phyloP scores from a whole-genome alignment of 1,284 basidiomycete genomes.

The Puccinia hordei region DNA sequence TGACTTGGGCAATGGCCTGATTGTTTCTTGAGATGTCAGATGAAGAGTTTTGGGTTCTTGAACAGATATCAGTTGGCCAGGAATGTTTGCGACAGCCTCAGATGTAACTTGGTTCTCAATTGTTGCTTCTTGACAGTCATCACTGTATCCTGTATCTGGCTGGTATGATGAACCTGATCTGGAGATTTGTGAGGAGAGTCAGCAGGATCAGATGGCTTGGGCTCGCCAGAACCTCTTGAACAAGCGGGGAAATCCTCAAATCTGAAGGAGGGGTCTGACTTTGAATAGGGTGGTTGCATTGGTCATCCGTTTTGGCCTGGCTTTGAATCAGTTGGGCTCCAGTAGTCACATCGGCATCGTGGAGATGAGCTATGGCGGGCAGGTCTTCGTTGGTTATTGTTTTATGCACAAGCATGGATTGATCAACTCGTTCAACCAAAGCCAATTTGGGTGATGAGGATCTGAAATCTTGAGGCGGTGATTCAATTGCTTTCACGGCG shows the following conservation, averaged over 20 bases:
- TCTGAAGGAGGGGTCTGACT: background rate
- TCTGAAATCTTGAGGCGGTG: background rate
- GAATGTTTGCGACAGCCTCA: background rate
- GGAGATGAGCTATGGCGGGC: background rate
- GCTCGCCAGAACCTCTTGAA: background rate
- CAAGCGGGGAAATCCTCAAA: background rate
- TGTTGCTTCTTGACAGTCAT: background rate
- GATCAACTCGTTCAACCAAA: background rate
- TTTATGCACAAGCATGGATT: too few relatives aligned
- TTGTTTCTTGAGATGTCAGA: background rate
- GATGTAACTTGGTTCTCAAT: background rate
- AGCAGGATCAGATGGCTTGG: too few relatives aligned
- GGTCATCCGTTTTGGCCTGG: background rate
- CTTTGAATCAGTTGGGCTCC: background rate
- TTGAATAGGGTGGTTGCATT: background rate
- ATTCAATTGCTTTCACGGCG: background rate
- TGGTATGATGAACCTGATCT: background rate
- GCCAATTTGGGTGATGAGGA: background rate
- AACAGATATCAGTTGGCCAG: background rate
- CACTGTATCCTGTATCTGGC: background rate
- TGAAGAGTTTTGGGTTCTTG: background rate
- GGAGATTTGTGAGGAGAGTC: background rate
- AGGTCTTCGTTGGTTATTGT: background rate
- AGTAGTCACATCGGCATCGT: background rate
- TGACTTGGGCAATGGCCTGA: background rate